Evolutionary conservation across 169 alveolate genomes (phyloP), one percentile per base, ranked within the genome.

Genomic region (Plasmodium chabaudi): DNA sequence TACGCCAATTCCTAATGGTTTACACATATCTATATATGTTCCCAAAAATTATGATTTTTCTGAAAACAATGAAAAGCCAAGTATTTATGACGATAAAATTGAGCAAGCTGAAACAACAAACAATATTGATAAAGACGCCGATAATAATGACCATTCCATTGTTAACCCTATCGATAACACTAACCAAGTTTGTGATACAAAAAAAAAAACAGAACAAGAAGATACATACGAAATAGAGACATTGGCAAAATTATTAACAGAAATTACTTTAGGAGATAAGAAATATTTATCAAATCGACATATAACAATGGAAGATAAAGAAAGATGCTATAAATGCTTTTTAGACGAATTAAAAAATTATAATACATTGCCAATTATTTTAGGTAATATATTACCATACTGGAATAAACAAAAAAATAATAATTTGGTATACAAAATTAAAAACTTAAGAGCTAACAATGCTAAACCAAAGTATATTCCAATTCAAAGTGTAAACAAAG

Each of bases 321-420:
- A 82, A 67, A 82, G 57, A 21, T 82, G 69, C 17, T 82, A 82
- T 56, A 82, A 82, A 25, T 15, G 69, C 17, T 55, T 82, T 67
- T 82, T 82, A 47, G 71, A 82, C 44, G 90, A 82, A 82, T 49
- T 82, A n/a, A 82, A 82, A 60, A 67, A 42, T 19, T 82, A 82
- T 53, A 70, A 59, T 10, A 67, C 90, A 6, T 47, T 82, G 39
- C 90, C 90, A 23, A 82, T 82, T 17, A 82, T 82, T 7, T 34
- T 82, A 61, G 90, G 90, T 5, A 82, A 82, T 82, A 82, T 82
- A 56, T 82, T 82, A 46, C 90, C 90, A 2, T 82, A 82, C 49
- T 82, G 90, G 90, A 51, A 34, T 7, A 55, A 59, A 44, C 84
- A 65, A 10, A 67, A 82, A 42, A 65, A 55, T 27, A 67, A 27